These are phyloP conservation scores for Aspergillus bertholletiae DNA, from an alignment of 495 filamentous ascomycete species.

Conservation along the genomic window DNA sequence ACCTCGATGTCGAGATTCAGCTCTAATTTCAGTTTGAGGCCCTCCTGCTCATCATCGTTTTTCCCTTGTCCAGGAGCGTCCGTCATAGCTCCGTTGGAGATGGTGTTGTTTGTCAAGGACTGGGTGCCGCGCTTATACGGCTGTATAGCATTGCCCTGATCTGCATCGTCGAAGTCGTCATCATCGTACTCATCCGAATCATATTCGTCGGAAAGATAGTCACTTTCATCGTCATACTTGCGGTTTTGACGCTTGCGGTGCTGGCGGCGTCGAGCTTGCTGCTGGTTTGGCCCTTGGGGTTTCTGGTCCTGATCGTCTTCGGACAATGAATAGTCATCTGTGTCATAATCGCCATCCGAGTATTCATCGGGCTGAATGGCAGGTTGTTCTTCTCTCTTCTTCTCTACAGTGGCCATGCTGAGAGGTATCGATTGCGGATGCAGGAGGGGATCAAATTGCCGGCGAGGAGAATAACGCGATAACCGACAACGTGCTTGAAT, in stretches of 20 bases:
- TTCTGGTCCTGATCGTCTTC: constrained; percentile 36
- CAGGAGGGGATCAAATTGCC: background rate
- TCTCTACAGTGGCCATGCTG: constrained; percentile 41
- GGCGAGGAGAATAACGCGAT: background rate
- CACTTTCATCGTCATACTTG: constrained; percentile 47
- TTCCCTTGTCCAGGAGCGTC: constrained; percentile 27
- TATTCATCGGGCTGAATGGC: constrained; percentile 34
- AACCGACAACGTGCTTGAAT: background rate
- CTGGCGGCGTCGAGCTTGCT: constrained; percentile 13
- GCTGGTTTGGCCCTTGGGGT: constrained; percentile 18
- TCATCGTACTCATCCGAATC: constrained; percentile 46
- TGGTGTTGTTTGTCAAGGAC: constrained; percentile 17
- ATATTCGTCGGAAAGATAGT: constrained; percentile 53
- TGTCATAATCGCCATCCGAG: constrained; percentile 39
- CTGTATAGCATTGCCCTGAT: constrained; percentile 37
- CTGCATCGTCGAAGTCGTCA: constrained; percentile 19
- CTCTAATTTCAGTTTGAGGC: constrained; percentile 72
- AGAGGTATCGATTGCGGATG: background rate
- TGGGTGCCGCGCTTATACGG: constrained; percentile 28
- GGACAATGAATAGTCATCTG: constrained; percentile 28
- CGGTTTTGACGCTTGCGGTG: constrained; percentile 21
- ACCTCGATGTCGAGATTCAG: constrained; percentile 86
- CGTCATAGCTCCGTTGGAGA: constrained; percentile 25
- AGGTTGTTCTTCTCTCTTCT: constrained; percentile 32
- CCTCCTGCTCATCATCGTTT: constrained; percentile 38